Evolutionary conservation across 495 filamentous ascomycete species (phyloP), one percentile per base, ranked within the genome.

Genomic region (Tuber aestivum): DNA sequence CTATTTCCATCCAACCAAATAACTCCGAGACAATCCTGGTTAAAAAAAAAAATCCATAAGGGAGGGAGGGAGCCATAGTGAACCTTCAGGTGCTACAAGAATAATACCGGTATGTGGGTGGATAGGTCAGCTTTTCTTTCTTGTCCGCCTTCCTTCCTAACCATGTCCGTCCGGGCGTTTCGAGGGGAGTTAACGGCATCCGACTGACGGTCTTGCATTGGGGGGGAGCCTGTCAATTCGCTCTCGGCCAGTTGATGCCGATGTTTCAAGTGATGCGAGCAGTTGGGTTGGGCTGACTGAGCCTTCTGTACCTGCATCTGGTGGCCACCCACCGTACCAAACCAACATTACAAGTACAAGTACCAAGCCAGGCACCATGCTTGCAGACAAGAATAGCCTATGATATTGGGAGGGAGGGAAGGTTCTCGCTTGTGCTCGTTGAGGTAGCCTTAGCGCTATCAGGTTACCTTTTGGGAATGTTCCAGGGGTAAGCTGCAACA

Each of bases 401-500:
- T 4, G 56, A 18, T 65, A 27, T 65, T 65, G 56, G 56, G 56
- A 65, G 56, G 5, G 50, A 10, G 9, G 56, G 27, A 7, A 10
- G 10, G 56, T 35, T 65, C 56, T 35, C 27, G 27, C 56, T 65
- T 65, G 56, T 20, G 14, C 41, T 44, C 41, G 41, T 20, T 4
- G 14, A 20, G 16, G 42, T 65, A 72, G 75, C 69, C 61, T 71
- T 73, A 83, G 74, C 72, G 70, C 72, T 35, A 6, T 4, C 14
- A 50, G 72, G n/a, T 27, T 45, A 44, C 41, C 70, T 72, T 74
- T 71, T 74, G 48, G 71, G 75, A 41, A 20, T 9, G 42, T 70
- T 56, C 44, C 41, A 80, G 70, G 77, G 71, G 73, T 18, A 72
- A 38, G 76, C 42, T 50, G 74, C 45, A 75, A 79, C 61, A 78